phyloP scores from a whole-genome alignment of 805 yeast species.

The Ogataea dorogensis region DNA sequence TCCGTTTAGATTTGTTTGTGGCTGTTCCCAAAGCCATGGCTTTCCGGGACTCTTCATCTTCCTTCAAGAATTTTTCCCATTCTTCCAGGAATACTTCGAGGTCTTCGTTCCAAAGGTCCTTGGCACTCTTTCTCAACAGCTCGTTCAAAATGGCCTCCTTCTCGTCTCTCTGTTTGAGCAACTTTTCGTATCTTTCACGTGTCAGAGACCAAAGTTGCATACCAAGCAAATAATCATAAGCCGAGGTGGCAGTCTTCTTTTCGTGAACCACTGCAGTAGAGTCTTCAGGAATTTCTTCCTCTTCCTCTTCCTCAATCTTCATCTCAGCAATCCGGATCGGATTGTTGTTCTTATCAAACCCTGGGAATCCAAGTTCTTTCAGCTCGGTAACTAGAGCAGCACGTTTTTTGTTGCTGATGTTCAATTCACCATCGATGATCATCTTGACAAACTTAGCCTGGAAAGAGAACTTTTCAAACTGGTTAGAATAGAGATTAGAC shows the following conservation, averaged over 20 bases:
- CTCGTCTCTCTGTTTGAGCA: constrained; percentile 68
- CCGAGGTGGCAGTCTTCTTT: constrained; percentile 51
- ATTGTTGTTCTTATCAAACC: constrained; percentile 67
- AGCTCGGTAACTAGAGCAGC: constrained; percentile 62
- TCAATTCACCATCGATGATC: constrained; percentile 74
- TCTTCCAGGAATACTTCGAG: constrained; percentile 66
- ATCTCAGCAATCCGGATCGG: constrained; percentile 41
- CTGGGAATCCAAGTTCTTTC: constrained; percentile 65
- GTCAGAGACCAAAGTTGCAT: constrained; percentile 96
- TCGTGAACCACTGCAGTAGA: constrained; percentile 40
- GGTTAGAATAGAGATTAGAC: constrained; percentile 66
- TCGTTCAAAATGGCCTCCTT: constrained; percentile 69
- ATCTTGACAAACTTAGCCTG: constrained; percentile 91
- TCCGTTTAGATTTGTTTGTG: constrained; percentile 38
- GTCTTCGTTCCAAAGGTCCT: constrained; percentile 86
- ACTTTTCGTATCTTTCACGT: constrained; percentile 77
- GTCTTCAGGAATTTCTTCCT: constrained; percentile 38
- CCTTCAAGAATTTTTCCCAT: constrained; percentile 66
- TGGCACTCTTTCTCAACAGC: constrained; percentile 68
- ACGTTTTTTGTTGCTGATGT: constrained; percentile 73
- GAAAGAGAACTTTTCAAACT: constrained; percentile 67
- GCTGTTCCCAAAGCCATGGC: constrained; percentile 46
- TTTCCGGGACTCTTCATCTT: constrained; percentile 60
- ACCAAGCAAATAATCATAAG: constrained; percentile 84
- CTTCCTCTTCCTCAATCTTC: constrained; percentile 44